Conservation (phyloP, 2,329 filamentous ascomycete genomes). For the Fusarium globosum region DNA sequence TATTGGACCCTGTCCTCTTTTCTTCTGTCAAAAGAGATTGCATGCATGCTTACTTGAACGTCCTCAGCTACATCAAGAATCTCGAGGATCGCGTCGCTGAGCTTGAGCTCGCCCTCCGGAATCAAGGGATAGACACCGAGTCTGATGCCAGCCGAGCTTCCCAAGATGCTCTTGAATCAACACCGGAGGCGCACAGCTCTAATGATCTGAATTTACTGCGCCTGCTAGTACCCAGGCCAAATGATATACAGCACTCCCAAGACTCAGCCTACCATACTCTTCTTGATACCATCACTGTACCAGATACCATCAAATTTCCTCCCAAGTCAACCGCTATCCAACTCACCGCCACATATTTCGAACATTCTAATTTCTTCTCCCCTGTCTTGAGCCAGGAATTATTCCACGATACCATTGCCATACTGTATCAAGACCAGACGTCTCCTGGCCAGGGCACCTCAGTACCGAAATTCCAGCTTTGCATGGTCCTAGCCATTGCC, state of each 20-base stretch:
- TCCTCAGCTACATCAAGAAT: conserved; percentile 41
- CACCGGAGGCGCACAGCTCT: background rate
- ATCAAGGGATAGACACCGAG: conserved; percentile 11
- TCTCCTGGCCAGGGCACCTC: background rate
- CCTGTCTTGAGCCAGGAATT: conserved; percentile 35
- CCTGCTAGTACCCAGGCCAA: background rate
- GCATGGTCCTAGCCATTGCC: conserved; percentile 24
- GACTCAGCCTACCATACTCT: conserved; percentile 18
- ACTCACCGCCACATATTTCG: conserved; percentile 42
- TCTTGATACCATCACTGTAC: conserved; percentile 1
- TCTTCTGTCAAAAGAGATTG: no score
- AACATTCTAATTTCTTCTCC: conserved; percentile 46
- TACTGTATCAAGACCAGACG: conserved; percentile 4
- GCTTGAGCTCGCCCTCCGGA: conserved; percentile 27
- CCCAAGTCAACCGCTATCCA: conserved; percentile 3
- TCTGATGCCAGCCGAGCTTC: background rate
- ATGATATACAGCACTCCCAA: background rate
- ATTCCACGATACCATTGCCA: conserved; percentile 7
- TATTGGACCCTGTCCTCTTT: accelerated
- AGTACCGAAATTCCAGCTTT: conserved; percentile 8
- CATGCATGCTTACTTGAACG: background rate
- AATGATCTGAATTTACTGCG: background rate
- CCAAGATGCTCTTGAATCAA: background rate
- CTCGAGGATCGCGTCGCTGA: conserved; percentile 43
- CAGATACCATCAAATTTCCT: conserved; percentile 9